These are phyloP conservation scores for Phyllosticta citrichinensis DNA, from an alignment of 2,329 filamentous ascomycete genomes.

Conservation along the genomic window DNA sequence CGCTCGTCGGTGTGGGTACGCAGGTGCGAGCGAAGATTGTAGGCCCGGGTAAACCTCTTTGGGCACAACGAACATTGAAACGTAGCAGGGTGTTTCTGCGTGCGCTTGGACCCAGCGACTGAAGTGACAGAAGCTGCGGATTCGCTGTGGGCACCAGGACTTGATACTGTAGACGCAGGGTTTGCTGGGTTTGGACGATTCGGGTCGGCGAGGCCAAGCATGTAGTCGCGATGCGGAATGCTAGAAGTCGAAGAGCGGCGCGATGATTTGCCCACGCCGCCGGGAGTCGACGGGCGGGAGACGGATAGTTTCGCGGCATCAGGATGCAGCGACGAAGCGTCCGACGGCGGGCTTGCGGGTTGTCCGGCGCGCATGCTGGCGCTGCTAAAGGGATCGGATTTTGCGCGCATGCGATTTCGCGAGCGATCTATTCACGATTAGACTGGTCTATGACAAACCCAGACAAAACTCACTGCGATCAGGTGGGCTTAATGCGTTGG, in stretches of 20 bases:
- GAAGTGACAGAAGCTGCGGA: slow-evolving; percentile 3
- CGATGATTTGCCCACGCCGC: slow-evolving; percentile 30
- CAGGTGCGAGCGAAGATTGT: slow-evolving; percentile 90
- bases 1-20: slow-evolving; percentile 95
- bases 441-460: slow-evolving; percentile 14
- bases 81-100: slow-evolving; percentile 94
- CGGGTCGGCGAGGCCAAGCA: slow-evolving; percentile 83
- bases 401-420: slow-evolving; percentile 45
- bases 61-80: slow-evolving; percentile 92
- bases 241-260: slow-evolving; percentile 43
- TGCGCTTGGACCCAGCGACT: slow-evolving; percentile 54
- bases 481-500: slow-evolving; percentile 77
- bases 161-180: not conserved
- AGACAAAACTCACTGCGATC: slow-evolving; percentile 43
- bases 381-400: slow-evolving; percentile 50
- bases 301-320: slow-evolving; percentile 25
- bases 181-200: slow-evolving; percentile 57
- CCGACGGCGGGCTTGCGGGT: slow-evolving; percentile 23
- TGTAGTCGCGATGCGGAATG: slow-evolving; percentile 57
- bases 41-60: slow-evolving; percentile 91
- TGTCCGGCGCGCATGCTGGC: slow-evolving; percentile 36
- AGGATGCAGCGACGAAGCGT: slow-evolving; percentile 33
- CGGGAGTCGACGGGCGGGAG: slow-evolving; percentile 40
- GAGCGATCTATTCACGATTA: slow-evolving; percentile 35
- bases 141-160: not conserved